phyloP scores from a whole-genome alignment of 2,329 filamentous ascomycete species.

The Zymoseptoria crescenta region DNA sequence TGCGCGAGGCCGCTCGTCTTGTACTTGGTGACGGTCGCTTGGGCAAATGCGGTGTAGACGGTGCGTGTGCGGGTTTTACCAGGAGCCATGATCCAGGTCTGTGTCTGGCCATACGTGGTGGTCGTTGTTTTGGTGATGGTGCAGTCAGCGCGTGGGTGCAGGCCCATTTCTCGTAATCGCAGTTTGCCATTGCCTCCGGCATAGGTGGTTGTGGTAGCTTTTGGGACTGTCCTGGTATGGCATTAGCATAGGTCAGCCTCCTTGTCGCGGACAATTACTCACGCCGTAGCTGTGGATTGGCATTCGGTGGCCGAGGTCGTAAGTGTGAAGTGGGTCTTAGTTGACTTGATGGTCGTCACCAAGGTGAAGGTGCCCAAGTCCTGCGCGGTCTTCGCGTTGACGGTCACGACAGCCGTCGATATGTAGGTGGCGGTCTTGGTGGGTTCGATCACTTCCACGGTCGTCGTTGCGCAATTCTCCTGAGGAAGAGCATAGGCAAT shows the following conservation, averaged over 20 bases:
- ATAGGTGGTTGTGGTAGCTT: slow-evolving; percentile 2
- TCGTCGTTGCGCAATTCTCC: slow-evolving; percentile 22
- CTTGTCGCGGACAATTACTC: slow-evolving; percentile 4
- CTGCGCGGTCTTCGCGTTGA: slow-evolving; percentile 17
- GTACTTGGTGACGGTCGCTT: slow-evolving; percentile 25
- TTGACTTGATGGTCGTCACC: slow-evolving; percentile 18
- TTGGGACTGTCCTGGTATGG: slow-evolving; percentile 6
- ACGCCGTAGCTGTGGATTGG: slow-evolving; percentile 18
- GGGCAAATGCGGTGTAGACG: slow-evolving; percentile 23
- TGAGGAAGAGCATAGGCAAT: slow-evolving; percentile 21
- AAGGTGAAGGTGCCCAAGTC: slow-evolving; percentile 26
- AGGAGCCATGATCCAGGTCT: slow-evolving; percentile 18
- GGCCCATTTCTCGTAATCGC: slow-evolving; percentile 14
- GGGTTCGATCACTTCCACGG: slow-evolving; percentile 22
- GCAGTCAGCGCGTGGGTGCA: slow-evolving; percentile 21
- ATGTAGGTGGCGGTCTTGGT: slow-evolving; percentile 26
- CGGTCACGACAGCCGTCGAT: slow-evolving; percentile 20
- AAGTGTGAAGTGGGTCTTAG: slow-evolving; percentile 23
- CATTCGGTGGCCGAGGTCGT: slow-evolving; percentile 21
- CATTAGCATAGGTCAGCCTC: slow-evolving; percentile 2
- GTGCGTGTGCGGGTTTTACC: slow-evolving; percentile 23
- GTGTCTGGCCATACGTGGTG: slow-evolving; percentile 24
- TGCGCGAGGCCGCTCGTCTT: slow-evolving; percentile 24
- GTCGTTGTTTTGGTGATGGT: slow-evolving; percentile 23
- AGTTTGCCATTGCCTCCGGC: background rate